These are phyloP conservation scores for Suillus sp. DNA, from an alignment of 768 basidiomycete species.

Conservation along the genomic window DNA sequence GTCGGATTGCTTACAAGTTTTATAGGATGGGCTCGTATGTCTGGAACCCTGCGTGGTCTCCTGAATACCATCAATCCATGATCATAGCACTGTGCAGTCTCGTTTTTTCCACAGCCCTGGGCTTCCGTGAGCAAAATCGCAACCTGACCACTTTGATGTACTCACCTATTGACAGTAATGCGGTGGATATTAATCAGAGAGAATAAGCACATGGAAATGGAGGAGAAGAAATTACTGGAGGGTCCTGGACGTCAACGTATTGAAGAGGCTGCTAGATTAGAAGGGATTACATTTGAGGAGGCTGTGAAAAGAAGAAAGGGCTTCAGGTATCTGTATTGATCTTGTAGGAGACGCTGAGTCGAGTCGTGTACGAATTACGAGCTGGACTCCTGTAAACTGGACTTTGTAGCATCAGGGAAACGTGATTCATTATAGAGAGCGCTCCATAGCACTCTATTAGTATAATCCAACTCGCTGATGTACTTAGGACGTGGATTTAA, in stretches of 20 bases:
- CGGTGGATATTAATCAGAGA: conserved; percentile 47
- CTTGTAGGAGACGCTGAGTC: background rate
- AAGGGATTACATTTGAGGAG: conserved; percentile 61
- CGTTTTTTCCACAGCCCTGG: conserved; percentile 32
- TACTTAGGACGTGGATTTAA: too few relatives aligned
- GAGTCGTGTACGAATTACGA: background rate
- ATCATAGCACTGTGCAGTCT: conserved; percentile 45
- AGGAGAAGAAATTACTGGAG: conserved; percentile 46
- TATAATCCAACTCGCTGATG: too few relatives aligned
- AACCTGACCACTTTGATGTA: background rate
- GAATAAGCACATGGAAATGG: conserved; percentile 53
- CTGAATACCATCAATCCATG: conserved; percentile 65
- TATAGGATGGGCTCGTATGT: conserved; percentile 59
- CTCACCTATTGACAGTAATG: conserved; percentile 36
- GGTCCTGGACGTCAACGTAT: conserved; percentile 51
- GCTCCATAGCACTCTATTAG: too few relatives aligned
- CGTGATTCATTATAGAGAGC: too few relatives aligned
- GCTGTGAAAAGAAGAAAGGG: conserved; percentile 57
- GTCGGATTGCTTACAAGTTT: background rate
- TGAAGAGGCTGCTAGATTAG: conserved; percentile 58
- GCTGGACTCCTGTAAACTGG: background rate
- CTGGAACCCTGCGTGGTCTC: conserved; percentile 65
- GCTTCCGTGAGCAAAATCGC: conserved; percentile 33
- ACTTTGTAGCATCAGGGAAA: too few relatives aligned
- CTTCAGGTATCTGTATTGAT: conserved; percentile 57